Base-by-base conservation (phyloP, 2,329 filamentous ascomycete genomes). In the Colletotrichum sp. region DNA sequence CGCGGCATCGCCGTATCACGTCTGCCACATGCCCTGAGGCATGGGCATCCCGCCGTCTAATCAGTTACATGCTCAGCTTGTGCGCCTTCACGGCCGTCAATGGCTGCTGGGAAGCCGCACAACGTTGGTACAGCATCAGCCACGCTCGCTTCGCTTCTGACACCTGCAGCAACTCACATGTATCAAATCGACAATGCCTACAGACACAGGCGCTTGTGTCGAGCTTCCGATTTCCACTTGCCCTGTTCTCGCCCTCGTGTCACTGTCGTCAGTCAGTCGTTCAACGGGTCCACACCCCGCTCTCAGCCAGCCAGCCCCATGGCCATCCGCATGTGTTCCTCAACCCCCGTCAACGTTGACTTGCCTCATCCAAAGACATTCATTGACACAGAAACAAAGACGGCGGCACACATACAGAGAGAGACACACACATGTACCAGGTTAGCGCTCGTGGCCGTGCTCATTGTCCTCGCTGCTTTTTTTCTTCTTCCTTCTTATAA, bases 131-230 rank as follows among this genome's bases (percentile, higher is more conserved):
- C 73, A 36, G 57, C 74, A 66, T 69, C 34, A 69, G 64, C 65
- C 64, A 64, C 64, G 34, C 44, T 74, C 70, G 57, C 74, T 74
- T 75, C 52, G 62, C 72, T 64, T 68, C 73, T 68, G 55, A 72
- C 73, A 68, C 69, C 48, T 75, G 68, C 72, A 66, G 48, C 68
- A 75, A 62, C 30, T 62, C 59, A 22, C 39, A 24, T 44, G 52
- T 36, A 44, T 67, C 64, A n/a, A 44, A 68, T 68, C 55, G 59
- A 62, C 48, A 68, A 60, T 48, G 12, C 16, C 18, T 28, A 44
- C 24, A 48, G 26, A 48, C 64, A 26, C 36, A 55, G 55, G 26
- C 59, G 9, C 39, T 26, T 28, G 32, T 24, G 30, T 64, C 36
- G 30, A 55, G 28, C 24, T 30, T 44, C 57, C 70, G 30, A 48